These are phyloP conservation scores for Globisporangium rhizosaccharum DNA, from an alignment of 352 stramenopile species.

Conservation along the genomic window DNA sequence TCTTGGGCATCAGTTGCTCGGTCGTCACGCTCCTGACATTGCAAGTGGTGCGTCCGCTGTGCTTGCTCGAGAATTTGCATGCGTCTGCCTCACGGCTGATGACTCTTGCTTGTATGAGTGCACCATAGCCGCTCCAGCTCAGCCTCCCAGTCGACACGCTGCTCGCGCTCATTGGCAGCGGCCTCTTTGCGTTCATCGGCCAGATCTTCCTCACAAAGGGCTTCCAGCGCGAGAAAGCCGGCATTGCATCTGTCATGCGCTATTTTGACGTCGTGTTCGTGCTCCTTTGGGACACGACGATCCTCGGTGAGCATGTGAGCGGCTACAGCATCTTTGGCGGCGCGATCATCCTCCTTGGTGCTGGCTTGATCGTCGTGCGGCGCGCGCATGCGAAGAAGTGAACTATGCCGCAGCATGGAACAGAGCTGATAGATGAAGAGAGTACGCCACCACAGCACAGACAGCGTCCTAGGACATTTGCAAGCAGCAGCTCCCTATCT, in stretches of 20 bases:
- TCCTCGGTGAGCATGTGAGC: conserved; percentile 51
- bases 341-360: conserved; percentile 43
- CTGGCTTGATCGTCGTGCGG: conserved; percentile 44
- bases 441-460: too few relatives aligned
- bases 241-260: conserved; percentile 59
- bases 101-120: background rate
- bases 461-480: too few relatives aligned
- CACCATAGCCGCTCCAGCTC: conserved; percentile 2
- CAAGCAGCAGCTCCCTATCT: too few relatives aligned
- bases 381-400: conserved; percentile 9
- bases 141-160: conserved; percentile 19
- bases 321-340: conserved; percentile 52
- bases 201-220: conserved; percentile 52
- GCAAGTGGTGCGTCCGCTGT: conserved; percentile 18
- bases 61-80: background rate
- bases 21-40: conserved; percentile 24
- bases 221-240: conserved; percentile 53
- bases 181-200: conserved; percentile 41
- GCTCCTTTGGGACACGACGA: conserved; percentile 38
- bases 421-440: too few relatives aligned
- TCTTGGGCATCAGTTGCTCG: conserved; percentile 28
- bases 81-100: background rate
- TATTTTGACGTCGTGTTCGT: conserved; percentile 75
- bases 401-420: too few relatives aligned
- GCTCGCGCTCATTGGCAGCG: conserved; percentile 33